Evolutionary conservation across 805 yeast genomes (phyloP), one percentile per base, ranked within the genome.

Genomic region (Teunomyces tritomae): DNA sequence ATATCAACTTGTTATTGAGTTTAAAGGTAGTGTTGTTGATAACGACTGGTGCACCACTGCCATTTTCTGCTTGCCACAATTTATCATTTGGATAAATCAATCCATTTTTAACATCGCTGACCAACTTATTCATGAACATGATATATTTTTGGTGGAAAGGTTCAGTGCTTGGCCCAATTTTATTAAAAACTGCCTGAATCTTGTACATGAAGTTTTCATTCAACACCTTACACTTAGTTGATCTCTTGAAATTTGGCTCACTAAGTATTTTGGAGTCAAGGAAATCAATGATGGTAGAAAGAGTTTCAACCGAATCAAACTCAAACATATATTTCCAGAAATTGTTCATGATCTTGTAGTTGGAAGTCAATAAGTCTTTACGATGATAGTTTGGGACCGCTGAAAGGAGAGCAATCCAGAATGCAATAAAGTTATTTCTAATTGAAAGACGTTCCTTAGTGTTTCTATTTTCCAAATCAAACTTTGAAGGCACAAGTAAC

Each of bases 191-290:
- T 3, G 78, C 72, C 29, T 81, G 78, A 28, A 89, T 54, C 46
- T 82, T 82, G 26, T 76, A 73, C 49, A 89, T 59, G 17, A 84
- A 79, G 73, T 86, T 80, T 59, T 91, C 97, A 56, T 88, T 89
- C 57, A 92, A 77, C 11, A 90, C 77, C 50, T 82, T 80, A 50
- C 89, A 78, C 61, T 90, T 91, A 0, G 89, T 78, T 50, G 84
- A 71, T 57, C 83, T 84, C 54, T 80, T 80, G 60, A 83, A 85
- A 9, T 77, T 66, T 2, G 70, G 57, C 54, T 91, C 97, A 26
- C 68, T 62, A 30, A 89, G 58, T 2, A 91, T 76, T 17, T 70
- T 67, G 1, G 66, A 59, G 13, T 74, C 79, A 48, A 89, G 67
- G 24, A 81, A 73, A 0, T 64, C 61, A 2, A 88, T 47, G 0